Base-by-base conservation (phyloP, 495 filamentous ascomycete species). In the Chaetomium fimeti region DNA sequence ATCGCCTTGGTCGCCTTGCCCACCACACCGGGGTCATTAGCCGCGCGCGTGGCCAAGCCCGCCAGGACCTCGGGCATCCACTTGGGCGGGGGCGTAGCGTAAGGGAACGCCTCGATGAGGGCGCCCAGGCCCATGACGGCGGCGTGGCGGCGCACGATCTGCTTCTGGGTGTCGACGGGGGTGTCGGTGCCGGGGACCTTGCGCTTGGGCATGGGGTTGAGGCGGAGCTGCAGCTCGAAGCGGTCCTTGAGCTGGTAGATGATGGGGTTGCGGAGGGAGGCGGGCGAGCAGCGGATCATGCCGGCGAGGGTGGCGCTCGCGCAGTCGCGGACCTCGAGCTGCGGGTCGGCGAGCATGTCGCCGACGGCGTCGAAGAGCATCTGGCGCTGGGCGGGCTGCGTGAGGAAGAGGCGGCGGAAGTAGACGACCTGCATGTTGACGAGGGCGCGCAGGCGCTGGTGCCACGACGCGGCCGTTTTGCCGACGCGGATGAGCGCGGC, bases 381-480 rank as follows among this genome's bases (percentile, higher is more conserved):
- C 64, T 91, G 83, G 62, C 94, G 90, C 70, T 96, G 86, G 18
- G 80, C 74, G 12, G 81, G 77, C n/a, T 87, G 86, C 67, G 96
- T 89, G n/a, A 97, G 80, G 83, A 99, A 99, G 27, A 99, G 82
- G 32, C 92, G 89, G 48, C 94, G 91, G 86, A 98, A 99, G 80
- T 96, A 99, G 72, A 99, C 88, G 70, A 97, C 93, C 75, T 99
- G 94, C 82, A 99, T 98, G 77, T 97, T 98, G 78, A 99, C 96
- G 68, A 98, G 86, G 28, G 96, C 91, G n/a, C 94, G 87, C 43
- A 99, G 83, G 25, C 94, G 90, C 75, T 98, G 95, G 73, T 99
- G 94, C 94, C 94, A 99, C n/a, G 88, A 89, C 3, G 88, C 78
- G 0, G 93, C 89, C 13, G 86, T 89, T 68, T 88, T 90, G 45